Percentiles rank a stretch among this genome's conserved stretches.
Evolutionary conservation across 768 basidiomycete species (phyloP).

Genomic region (Artomyces pyxidatus): DNA sequence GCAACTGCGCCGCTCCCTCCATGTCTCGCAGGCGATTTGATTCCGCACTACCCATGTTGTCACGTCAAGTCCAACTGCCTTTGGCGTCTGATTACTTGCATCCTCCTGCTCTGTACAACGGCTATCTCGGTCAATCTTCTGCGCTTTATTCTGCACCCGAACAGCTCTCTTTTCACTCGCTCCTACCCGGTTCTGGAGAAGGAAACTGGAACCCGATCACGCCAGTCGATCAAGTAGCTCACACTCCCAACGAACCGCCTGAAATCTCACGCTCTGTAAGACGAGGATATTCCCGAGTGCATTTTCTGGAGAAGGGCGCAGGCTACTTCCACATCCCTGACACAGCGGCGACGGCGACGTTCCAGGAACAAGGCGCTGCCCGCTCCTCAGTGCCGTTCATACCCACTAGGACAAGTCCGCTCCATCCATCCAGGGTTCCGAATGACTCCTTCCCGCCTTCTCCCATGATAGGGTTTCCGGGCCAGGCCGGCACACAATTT

Average conservation of each 20-base stretch:
- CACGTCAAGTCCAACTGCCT: slow-evolving; percentile 17
- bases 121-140: slow-evolving; percentile 1
- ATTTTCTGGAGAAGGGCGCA: slow-evolving; percentile 1
- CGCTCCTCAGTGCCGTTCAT: not conserved
- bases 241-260: slow-evolving; percentile 21
- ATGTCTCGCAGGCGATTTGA: slow-evolving; percentile 26
- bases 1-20: slow-evolving; percentile 13
- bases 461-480: slow-evolving; percentile 5
- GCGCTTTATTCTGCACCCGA: slow-evolving; percentile 7
- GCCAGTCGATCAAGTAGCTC: slow-evolving; percentile 24
- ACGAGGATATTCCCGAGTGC: not conserved
- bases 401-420: slow-evolving; percentile 4
- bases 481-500: not conserved
- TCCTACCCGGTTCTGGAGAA: too few species aligned
- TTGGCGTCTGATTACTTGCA: slow-evolving; percentile 11
- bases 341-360: not conserved
- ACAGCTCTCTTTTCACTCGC: not conserved
- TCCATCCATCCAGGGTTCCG: slow-evolving; percentile 6
- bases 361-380: not conserved
- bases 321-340: not conserved
- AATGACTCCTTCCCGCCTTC: slow-evolving; percentile 9
- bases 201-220: slow-evolving; percentile 11
- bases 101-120: slow-evolving; percentile 14
- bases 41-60: slow-evolving; percentile 22
- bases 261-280: slow-evolving; percentile 16